Evolutionary conservation across 2,329 filamentous ascomycete species (phyloP), one percentile per base, ranked within the genome.

Genomic region (Claviceps citrina): DNA sequence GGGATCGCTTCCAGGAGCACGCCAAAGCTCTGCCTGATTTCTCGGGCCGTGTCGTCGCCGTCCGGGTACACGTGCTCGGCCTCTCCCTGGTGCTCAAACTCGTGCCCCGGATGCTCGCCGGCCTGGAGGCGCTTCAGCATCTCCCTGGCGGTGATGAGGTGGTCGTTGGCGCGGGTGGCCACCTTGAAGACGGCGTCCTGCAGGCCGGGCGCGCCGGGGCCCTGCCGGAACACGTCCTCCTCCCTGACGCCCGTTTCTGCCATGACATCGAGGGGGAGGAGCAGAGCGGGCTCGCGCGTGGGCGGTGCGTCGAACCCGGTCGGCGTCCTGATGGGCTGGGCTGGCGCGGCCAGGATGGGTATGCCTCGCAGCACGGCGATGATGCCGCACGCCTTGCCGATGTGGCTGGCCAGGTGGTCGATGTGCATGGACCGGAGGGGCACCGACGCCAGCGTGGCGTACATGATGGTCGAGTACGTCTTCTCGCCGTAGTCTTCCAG

Each of bases 371-470:
- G 65, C 0, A 94, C 73, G 1, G 89, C 81, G 2, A 78, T 71
- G 40, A 98, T 95, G 7, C 91, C 91, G 36, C 78, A 81, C 0
- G 91, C 87, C 55, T 98, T 98, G 39, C 91, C 91, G 43, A 96
- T 83, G 58, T 98, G 91, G 40, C 84, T 93, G 7, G 89, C 89
- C 15, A 98, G 68, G 61, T 98, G 91, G 53, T 98, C 91, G 31
- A 86, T 76, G 19, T 87, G 81, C 51, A 94, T 70, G 1, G 84
- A 93, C 8, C 78, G 74, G 52, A 95, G 67, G 0, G 85, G 82
- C 42, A 95, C 63, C 6, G 81, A 70, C 15, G 84, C 84, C 28
- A 96, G 65, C 0, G 82, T 89, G 46, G 93, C 71, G 57, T 98
- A 98, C 61, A 93, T 76, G 33, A 96, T 67, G 0, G 85, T 93